Conservation (phyloP, 345 rosid genomes). For the Erodium maritimum region DNA sequence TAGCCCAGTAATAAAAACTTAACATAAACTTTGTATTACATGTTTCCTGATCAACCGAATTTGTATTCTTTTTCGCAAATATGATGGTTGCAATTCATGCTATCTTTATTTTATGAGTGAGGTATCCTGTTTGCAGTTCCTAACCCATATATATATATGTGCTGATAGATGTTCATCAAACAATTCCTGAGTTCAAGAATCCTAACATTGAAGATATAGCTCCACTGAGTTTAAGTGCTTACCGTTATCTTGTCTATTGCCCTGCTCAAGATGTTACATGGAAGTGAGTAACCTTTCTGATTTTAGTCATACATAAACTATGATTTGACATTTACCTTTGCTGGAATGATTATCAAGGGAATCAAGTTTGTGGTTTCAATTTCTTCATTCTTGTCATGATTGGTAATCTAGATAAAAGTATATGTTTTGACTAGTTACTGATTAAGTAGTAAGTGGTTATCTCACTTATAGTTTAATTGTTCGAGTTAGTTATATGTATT, state of each 20-base stretch:
- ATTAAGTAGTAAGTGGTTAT: no score
- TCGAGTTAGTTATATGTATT: no score
- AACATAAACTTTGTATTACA: background rate
- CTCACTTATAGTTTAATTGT: no score
- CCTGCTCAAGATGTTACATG: constrained; percentile 39
- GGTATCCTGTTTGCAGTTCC: background rate
- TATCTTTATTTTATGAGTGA: background rate
- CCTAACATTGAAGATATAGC: constrained; percentile 13
- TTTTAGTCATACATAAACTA: constrained; percentile 1
- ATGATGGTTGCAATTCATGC: background rate
- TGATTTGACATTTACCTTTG: background rate
- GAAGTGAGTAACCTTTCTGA: constrained; percentile 31
- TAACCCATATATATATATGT: background rate
- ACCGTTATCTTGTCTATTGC: constrained; percentile 13
- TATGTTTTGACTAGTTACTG: no score
- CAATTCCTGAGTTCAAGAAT: constrained; percentile 16
- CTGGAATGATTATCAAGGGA: no score
- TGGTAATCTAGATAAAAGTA: no score
- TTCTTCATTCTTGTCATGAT: no score
- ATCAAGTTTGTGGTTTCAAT: no score
- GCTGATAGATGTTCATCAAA: constrained; percentile 4
- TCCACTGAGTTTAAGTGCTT: constrained; percentile 5
- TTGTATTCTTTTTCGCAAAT: background rate
- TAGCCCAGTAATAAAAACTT: no score
- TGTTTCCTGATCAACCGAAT: no score